Base-by-base conservation (phyloP, 148 eudicot species). In the Rhododendron mucronatum region DNA sequence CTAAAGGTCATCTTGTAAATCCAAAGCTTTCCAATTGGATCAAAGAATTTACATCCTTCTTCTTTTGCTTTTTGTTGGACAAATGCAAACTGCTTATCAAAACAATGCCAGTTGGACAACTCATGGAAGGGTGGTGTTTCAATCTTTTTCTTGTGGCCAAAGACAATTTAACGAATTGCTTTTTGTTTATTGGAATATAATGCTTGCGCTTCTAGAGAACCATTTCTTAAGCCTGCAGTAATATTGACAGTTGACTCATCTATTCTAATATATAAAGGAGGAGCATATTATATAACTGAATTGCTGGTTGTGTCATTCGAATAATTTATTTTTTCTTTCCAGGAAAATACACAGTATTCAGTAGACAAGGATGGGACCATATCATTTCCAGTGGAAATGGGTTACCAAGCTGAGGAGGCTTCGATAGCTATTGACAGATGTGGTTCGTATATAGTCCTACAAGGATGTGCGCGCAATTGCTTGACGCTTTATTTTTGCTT, bases 341-440 rank as follows among this genome's bases (percentile, higher is more conserved):
- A 88, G 92, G 90, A 89, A 82, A 79, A 33, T 30, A 61, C 86
- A 44, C 44, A 33, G 30, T 78, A 85, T 84, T 69, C 59, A 55
- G 57, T 89, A 21, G 90, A 89, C 77, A 88, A 88, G 85, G 91
- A 91, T 33, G 61, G 83, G 57, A 94, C 87, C 63, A 10, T 94
- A 50, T 87, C 85, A 33, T 61, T 84, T 86, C 90, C 94, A 82
- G 83, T 87, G 80, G 93, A 92, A 3, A 95, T 95, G 98, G 95
- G 95, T 30, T 94, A 89, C 75, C 83, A 91, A 13, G 84, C 78
- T 33, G 96, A 95, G 44, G 98, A 94, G 85, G 92, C 90, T 30
- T 76, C 84, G 65, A 88, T 89, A 86, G 98, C 98, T 3, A 86
- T 95, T 39, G 91, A 93, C 55, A 92, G 95, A 94, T 92, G 95